A percentile compares a stretch with the other conserved stretches of the same genome.
Evolutionary conservation across 148 eudicot species (phyloP).

Genomic region (Chenopodium formosanum): DNA sequence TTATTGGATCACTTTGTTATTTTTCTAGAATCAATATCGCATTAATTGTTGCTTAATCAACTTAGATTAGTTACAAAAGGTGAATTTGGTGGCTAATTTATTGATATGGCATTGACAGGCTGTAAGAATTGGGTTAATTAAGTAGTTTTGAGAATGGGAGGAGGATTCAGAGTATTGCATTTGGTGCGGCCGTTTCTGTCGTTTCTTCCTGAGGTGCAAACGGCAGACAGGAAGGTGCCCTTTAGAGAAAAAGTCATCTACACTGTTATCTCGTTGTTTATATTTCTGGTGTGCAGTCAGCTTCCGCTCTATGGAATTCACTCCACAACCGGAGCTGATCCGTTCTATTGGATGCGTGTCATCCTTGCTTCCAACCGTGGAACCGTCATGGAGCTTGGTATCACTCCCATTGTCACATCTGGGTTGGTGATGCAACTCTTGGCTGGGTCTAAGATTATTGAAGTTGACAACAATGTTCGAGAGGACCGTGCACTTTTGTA

Average conservation of each 20-base stretch:
- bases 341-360: conserved; percentile 95
- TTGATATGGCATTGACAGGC: not conserved
- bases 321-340: conserved; percentile 81
- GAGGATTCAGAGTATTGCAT: conserved; percentile 80
- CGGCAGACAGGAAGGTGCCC: conserved; percentile 71
- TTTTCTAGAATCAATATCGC: too few relatives aligned
- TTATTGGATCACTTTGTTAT: not conserved
- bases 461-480: conserved; percentile 86
- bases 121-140: not conserved
- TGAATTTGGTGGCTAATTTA: not conserved
- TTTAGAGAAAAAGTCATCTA: conserved; percentile 87
- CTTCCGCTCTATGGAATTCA: conserved; percentile 90
- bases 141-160: conserved; percentile 52
- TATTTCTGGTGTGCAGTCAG: conserved; percentile 84
- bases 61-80: not conserved
- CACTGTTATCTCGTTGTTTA: conserved; percentile 79
- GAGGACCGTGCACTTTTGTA: conserved; percentile 93
- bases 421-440: conserved; percentile 88
- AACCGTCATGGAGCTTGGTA: conserved; percentile 95
- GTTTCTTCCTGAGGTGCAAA: conserved; percentile 77
- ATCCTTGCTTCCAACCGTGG: conserved; percentile 91
- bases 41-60: not conserved
- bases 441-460: conserved; percentile 89
- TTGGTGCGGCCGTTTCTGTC: conserved; percentile 79
- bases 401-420: conserved; percentile 92